Conservation (phyloP, 192 early-diverging fungal species). For the Funneliformis geosporum region DNA sequence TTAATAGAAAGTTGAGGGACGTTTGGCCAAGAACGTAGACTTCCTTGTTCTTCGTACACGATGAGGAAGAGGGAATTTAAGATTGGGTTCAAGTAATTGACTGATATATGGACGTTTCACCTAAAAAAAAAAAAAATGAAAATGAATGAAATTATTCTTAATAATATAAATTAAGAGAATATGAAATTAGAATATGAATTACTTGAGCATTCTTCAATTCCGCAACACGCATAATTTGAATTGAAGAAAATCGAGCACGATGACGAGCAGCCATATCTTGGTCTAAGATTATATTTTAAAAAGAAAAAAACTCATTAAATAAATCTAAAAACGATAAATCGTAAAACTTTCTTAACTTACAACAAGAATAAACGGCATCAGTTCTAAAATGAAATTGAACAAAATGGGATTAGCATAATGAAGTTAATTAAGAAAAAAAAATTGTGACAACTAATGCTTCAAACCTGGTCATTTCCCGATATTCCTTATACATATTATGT, state of each 20-base stretch:
- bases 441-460: neutral
- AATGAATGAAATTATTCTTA: neutral
- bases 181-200: conserved; percentile 1
- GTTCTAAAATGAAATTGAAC: conserved; percentile 23
- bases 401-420: neutral
- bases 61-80: conserved; percentile 99
- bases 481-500: conserved; percentile 99
- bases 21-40: conserved; percentile 85
- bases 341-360: conserved; percentile 34
- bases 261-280: conserved; percentile 97
- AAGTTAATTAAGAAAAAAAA: neutral
- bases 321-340: conserved; percentile 1
- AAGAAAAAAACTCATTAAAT: neutral
- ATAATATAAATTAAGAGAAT: neutral
- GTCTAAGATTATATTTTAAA: conserved; percentile 23
- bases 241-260: conserved; percentile 94
- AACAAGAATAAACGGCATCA: conserved; percentile 69
- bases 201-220: conserved; percentile 87
- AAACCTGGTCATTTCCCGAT: conserved; percentile 90
- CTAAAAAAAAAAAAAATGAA: neutral
- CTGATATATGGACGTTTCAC: conserved; percentile 94
- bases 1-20: conserved; percentile 92
- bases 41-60: conserved; percentile 84
- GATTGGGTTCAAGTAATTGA: conserved; percentile 86
- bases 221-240: conserved; percentile 99